Base-by-base conservation (phyloP, 2,329 filamentous ascomycete species). In the Colletotrichum sp. region DNA sequence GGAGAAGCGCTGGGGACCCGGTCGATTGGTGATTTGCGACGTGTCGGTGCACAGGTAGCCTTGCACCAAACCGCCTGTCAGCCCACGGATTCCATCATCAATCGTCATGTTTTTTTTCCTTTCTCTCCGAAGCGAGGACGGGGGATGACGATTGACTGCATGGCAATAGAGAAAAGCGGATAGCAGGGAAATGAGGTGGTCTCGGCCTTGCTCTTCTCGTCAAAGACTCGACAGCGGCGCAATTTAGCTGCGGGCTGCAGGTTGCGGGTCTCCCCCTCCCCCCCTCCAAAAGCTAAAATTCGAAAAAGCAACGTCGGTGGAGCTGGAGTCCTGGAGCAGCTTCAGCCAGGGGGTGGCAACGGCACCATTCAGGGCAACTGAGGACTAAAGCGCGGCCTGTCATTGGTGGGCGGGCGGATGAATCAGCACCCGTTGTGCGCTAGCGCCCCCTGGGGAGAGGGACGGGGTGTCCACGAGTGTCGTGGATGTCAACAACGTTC, bases 211-310 rank as follows among this genome's bases (percentile, higher is more conserved):
- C 38, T 43, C n/a, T 32, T 21, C 16, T 55, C 30, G 32, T 66
- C 48, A 36, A 72, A 72, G 10, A 21, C n/a, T 52, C 43, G 43
- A 52, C 56, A 70, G 58, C 70, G 43, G 66, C 71, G 43, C 24
- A 70, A 65, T 66, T 52, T 62, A 70, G 55, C 67, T 38, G 67
- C 48, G 43, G 28, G 67, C 32, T 64, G 61, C 61, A 24, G 34
- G 61, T 24, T 52, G 43, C n/a, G 43, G 43, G 43, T 52, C 43
- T 52, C n/a, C 43, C 12, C 10, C 16, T 43, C 36, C 28, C 13
- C 10, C 30, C 2, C 24, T 30, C 55, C 36, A 64, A 74, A 75
- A 75, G 64, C 43, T 66, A 73, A 75, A 73, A 65, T 68, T 36
- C 12, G 4, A 36, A 68, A 48, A 73, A 55, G 70, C 70, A 75